phyloP scores from a whole-genome alignment of 2,329 filamentous ascomycete genomes.

The Nemania diffusa region DNA sequence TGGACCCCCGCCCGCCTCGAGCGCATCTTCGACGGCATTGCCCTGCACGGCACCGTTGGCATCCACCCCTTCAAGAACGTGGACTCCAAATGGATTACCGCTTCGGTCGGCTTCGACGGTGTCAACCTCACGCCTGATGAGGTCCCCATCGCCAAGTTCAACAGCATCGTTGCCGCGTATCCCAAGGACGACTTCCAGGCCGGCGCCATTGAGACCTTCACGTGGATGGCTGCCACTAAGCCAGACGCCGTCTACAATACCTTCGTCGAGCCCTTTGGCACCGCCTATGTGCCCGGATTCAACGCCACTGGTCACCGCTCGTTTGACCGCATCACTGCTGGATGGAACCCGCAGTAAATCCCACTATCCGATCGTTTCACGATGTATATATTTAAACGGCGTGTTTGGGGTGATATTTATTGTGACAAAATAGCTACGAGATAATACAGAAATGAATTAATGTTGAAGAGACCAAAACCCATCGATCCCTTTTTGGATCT shows the following conservation, averaged over 20 bases:
- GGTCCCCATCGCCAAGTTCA: constrained; percentile 23
- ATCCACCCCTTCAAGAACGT: constrained; percentile 33
- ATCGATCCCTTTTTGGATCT: background rate
- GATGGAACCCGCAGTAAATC: constrained; percentile 1
- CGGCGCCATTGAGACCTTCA: constrained; percentile 36
- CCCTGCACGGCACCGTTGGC: constrained; percentile 30
- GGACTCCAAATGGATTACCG: constrained; percentile 29
- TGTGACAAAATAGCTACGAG: background rate
- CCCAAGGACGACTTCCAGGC: constrained; percentile 30
- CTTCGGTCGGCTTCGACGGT: constrained; percentile 29
- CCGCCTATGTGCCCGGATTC: constrained; percentile 24
- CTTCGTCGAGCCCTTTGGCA: constrained; percentile 33
- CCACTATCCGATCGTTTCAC: background rate
- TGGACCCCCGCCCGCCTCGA: constrained; percentile 31
- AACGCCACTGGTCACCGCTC: constrained; percentile 32
- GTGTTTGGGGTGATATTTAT: background rate
- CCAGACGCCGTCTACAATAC: constrained; percentile 35
- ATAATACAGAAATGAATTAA: background rate
- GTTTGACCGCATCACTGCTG: constrained; percentile 29
- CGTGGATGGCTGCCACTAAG: constrained; percentile 32
- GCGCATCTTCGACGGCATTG: constrained; percentile 33
- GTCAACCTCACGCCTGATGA: constrained; percentile 18
- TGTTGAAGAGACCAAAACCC: background rate
- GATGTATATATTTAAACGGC: background rate
- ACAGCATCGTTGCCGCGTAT: constrained; percentile 24